phyloP scores from a whole-genome alignment of 495 filamentous ascomycete species.

The Penicillium robsamsonii region DNA sequence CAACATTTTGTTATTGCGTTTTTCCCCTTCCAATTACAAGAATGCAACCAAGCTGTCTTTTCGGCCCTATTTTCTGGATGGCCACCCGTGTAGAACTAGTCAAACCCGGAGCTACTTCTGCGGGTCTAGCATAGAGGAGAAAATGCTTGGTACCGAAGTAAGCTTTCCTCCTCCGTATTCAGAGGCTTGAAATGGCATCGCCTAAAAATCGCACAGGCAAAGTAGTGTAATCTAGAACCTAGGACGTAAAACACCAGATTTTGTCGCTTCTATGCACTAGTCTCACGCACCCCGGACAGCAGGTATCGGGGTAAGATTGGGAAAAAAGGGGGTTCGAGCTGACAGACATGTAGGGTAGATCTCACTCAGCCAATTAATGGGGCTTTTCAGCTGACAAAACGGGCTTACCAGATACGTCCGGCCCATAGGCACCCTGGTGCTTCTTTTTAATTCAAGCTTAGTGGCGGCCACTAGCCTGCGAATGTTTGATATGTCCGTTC shows the following conservation, averaged over 20 bases:
- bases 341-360: not conserved
- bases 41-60: not conserved
- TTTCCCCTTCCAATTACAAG: not conserved
- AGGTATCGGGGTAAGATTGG: not conserved
- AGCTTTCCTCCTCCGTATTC: not conserved
- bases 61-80: not conserved
- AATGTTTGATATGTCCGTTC: slow-evolving; percentile 11
- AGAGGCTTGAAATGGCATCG: not conserved
- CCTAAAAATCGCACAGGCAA: not conserved
- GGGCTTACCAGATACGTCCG: slow-evolving; percentile 7
- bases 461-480: slow-evolving; percentile 19
- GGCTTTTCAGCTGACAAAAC: slow-evolving; percentile 5
- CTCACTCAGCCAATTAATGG: slow-evolving; percentile 7
- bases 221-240: not conserved
- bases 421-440: slow-evolving; percentile 11
- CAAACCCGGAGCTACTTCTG: not conserved
- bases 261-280: not conserved
- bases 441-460: slow-evolving; percentile 10
- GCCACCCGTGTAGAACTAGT: not conserved
- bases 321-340: not conserved
- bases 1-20: not conserved
- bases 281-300: not conserved
- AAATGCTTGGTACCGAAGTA: not conserved
- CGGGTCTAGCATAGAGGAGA: not conserved
- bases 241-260: not conserved